phyloP scores from a whole-genome alignment of 2,329 filamentous ascomycete species.

The Pseudogymnoascus sp. region DNA sequence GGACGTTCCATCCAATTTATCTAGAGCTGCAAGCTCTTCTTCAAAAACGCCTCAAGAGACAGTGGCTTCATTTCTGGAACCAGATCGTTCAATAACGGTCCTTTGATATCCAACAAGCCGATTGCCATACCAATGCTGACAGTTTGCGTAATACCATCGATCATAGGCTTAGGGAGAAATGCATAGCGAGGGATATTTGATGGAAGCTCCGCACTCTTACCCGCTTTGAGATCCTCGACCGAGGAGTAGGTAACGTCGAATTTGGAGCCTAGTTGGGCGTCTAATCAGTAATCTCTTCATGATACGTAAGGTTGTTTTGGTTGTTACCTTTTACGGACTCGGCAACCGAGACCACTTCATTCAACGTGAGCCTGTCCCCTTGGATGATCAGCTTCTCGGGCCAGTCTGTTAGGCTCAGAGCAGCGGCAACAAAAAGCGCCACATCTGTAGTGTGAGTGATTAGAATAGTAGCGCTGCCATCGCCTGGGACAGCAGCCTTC shows the following conservation, averaged over 20 bases:
- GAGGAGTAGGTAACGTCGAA: conserved; percentile 23
- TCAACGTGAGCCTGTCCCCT: conserved; percentile 22
- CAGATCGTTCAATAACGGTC: background rate
- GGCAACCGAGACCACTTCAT: conserved; percentile 21
- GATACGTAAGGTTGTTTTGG: background rate
- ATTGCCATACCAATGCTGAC: background rate
- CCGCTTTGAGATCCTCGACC: conserved; percentile 18
- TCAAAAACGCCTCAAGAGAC: background rate
- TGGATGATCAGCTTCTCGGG: conserved; percentile 16
- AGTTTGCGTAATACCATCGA: conserved; percentile 17
- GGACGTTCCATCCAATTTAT: background rate
- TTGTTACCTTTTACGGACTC: conserved; percentile 17
- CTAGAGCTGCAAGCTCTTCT: background rate
- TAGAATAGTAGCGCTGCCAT: background rate
- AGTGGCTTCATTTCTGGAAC: background rate
- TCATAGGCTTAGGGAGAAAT: conserved; percentile 19
- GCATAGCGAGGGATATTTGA: conserved; percentile 18
- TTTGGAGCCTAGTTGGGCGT: conserved; percentile 13
- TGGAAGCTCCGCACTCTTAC: conserved; percentile 19
- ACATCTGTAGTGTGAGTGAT: conserved; percentile 23
- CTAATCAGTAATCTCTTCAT: background rate
- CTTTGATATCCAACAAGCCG: background rate
- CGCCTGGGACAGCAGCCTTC: background rate
- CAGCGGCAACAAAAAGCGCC: conserved; percentile 18
- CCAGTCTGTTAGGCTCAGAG: conserved; percentile 18